A percentile compares a stretch with the other conserved stretches of the same genome.
phyloP scores from a whole-genome alignment of 148 eudicot genomes.

The Drosera capensis region DNA sequence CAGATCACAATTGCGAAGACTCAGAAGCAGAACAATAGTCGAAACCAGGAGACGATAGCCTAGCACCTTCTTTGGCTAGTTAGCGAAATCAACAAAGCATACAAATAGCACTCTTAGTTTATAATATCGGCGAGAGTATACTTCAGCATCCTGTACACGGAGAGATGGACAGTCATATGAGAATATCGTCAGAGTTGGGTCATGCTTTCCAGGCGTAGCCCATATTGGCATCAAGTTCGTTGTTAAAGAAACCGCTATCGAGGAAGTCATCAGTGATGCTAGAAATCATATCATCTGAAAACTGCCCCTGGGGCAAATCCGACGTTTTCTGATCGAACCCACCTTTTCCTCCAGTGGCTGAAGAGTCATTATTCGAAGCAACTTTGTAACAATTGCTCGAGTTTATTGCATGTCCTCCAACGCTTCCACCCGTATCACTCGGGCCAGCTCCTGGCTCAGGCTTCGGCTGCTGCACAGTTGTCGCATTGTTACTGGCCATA shows the following conservation, averaged over 20 bases:
- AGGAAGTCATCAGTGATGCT: conserved; percentile 53
- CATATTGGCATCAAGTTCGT: conserved; percentile 55
- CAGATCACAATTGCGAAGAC: too few relatives aligned
- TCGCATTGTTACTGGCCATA: conserved; percentile 15
- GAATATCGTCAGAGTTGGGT: too few relatives aligned
- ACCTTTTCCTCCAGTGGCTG: conserved; percentile 31
- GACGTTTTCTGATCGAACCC: conserved; percentile 34
- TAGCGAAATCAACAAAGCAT: too few relatives aligned
- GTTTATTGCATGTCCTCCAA: conserved; percentile 23
- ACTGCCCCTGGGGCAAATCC: conserved; percentile 30
- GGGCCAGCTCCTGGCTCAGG: conserved; percentile 14
- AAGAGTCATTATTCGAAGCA: conserved; percentile 32
- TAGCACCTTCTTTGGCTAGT: too few relatives aligned
- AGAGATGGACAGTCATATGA: too few relatives aligned
- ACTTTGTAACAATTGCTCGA: conserved; percentile 53
- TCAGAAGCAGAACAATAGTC: too few relatives aligned
- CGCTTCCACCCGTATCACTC: conserved; percentile 18
- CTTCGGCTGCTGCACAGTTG: conserved; percentile 20
- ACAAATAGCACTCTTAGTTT: too few relatives aligned
- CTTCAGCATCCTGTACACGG: too few relatives aligned
- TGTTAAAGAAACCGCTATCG: conserved; percentile 43
- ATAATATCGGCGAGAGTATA: too few relatives aligned
- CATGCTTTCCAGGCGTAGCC: conserved; percentile 70
- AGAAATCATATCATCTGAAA: conserved; percentile 57
- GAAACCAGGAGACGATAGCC: too few relatives aligned